Evolutionary conservation across 768 basidiomycete species (phyloP).

Genomic region (Pisolithus sp.): DNA sequence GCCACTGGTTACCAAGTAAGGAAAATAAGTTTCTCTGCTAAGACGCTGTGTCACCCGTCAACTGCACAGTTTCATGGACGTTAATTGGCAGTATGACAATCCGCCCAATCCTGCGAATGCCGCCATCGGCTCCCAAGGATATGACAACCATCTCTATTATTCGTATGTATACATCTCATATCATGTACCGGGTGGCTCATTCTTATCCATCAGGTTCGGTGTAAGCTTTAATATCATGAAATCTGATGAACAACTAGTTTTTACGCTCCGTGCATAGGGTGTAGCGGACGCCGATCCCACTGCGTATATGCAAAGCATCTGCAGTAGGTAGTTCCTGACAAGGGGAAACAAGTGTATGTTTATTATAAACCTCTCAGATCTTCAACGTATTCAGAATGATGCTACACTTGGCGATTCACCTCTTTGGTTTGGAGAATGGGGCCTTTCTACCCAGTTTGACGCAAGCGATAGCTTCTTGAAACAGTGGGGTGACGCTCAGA

Average conservation of each 20-base stretch:
- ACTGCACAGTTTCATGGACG: constrained; percentile 66
- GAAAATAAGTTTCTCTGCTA: background rate
- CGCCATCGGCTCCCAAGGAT: constrained; percentile 60
- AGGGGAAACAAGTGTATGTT: background rate
- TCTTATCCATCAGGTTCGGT: constrained; percentile 41
- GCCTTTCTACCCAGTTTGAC: constrained; percentile 57
- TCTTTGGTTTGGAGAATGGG: constrained; percentile 56
- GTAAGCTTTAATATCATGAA: constrained; percentile 28
- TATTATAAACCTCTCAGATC: constrained; percentile 37
- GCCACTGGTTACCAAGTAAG: constrained; percentile 36
- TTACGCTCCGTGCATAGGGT: constrained; percentile 37
- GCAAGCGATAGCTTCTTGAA: constrained; percentile 55
- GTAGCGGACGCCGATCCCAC: constrained; percentile 59
- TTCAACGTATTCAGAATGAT: constrained; percentile 48
- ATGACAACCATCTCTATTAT: constrained; percentile 80
- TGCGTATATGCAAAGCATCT: constrained; percentile 62
- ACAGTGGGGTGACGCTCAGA: constrained; percentile 75
- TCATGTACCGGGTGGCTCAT: constrained; percentile 4
- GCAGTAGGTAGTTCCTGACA: constrained; percentile 45
- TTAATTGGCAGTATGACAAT: constrained; percentile 68
- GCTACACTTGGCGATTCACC: constrained; percentile 39
- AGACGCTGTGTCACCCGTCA: background rate
- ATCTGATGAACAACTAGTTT: background rate
- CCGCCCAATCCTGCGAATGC: constrained; percentile 68
- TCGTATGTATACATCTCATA: constrained; percentile 36